Conservation (phyloP, 352 stramenopile genomes). For the Pythium insidiosum region DNA sequence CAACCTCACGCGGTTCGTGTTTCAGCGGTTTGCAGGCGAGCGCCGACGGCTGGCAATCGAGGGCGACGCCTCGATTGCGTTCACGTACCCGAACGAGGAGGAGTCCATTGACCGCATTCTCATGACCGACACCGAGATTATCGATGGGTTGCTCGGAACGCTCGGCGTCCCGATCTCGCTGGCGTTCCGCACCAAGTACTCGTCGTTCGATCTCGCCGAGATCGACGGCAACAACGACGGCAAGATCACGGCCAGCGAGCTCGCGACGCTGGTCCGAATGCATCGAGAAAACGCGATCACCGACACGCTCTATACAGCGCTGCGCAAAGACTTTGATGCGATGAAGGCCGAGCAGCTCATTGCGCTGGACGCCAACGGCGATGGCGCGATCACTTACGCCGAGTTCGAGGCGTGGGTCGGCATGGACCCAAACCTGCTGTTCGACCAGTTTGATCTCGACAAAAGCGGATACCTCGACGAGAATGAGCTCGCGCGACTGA, state of each 20-base stretch:
- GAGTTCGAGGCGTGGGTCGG: slow-evolving; percentile 73
- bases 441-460: slow-evolving; percentile 78
- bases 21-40: slow-evolving; percentile 58
- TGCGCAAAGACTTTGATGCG: slow-evolving; percentile 45
- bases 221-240: slow-evolving; percentile 56
- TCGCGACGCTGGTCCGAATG: slow-evolving; percentile 23
- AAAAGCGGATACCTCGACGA: slow-evolving; percentile 82
- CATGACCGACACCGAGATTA: slow-evolving; percentile 41
- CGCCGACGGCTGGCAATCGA: slow-evolving; percentile 37
- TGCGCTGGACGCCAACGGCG: slow-evolving; percentile 35
- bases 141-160: slow-evolving; percentile 54
- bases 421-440: slow-evolving; percentile 65
- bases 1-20: slow-evolving; percentile 89
- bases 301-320: slow-evolving; percentile 18
- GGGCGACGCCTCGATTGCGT: slow-evolving; percentile 20
- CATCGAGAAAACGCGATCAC: slow-evolving; percentile 31
- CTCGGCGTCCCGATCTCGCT: slow-evolving; percentile 56
- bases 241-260: slow-evolving; percentile 64
- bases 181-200: slow-evolving; percentile 53
- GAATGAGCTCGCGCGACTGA: slow-evolving; percentile 57
- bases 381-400: slow-evolving; percentile 49
- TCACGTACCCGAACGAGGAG: slow-evolving; percentile 48
- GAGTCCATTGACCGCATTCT: slow-evolving; percentile 33
- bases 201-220: slow-evolving; percentile 60
- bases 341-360: slow-evolving; percentile 51